Conservation (phyloP, 441 rosid species). For the Eutrema salsugineum region DNA sequence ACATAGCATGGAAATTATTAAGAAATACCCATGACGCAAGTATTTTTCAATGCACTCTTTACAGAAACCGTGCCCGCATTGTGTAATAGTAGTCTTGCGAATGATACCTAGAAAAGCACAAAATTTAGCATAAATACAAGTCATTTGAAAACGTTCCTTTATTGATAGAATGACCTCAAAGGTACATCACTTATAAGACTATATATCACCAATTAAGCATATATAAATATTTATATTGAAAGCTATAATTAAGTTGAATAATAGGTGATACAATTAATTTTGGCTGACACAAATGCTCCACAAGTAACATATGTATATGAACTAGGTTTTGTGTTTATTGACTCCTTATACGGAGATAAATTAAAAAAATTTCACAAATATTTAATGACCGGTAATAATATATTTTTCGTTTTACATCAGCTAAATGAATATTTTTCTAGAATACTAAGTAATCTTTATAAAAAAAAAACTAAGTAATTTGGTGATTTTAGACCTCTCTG, state of each 20-base stretch:
- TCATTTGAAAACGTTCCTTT: background rate
- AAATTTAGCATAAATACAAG: background rate
- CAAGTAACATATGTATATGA: background rate
- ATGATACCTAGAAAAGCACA: constrained; percentile 38
- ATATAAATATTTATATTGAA: too few species aligned
- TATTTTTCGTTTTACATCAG: background rate
- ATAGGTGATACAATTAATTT: background rate
- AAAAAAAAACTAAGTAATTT: too few species aligned
- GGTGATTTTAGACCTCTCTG: too few species aligned
- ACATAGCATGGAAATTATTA: background rate
- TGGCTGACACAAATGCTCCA: background rate
- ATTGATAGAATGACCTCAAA: background rate
- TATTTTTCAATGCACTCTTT: constrained; percentile 62
- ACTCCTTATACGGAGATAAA: background rate
- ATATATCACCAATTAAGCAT: too few species aligned
- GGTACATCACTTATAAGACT: background rate
- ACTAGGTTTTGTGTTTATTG: background rate
- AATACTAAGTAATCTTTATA: too few species aligned
- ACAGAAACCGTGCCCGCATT: constrained; percentile 58
- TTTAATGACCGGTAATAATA: background rate
- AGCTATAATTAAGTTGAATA: too few species aligned
- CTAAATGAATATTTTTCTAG: too few species aligned
- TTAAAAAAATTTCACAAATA: background rate
- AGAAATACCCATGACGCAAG: constrained; percentile 44
- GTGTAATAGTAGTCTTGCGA: constrained; percentile 46